Conservation (phyloP, 1,284 basidiomycete species). For the Ganoderma sp. region DNA sequence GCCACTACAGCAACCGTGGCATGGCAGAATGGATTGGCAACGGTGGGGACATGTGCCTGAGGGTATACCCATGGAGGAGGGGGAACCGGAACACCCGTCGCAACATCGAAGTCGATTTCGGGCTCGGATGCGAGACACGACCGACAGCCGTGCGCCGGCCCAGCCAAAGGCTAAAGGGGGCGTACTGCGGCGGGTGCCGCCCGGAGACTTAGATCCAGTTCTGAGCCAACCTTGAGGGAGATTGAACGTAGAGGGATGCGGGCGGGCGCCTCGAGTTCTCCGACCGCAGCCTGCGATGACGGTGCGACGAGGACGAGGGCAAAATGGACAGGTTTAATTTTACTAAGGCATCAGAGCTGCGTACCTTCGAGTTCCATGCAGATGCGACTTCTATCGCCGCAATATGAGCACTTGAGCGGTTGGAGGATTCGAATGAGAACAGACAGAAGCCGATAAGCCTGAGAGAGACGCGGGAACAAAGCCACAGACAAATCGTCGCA, state of each 20-base stretch:
- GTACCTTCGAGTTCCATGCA: conserved; percentile 6
- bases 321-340: not conserved
- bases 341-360: not conserved
- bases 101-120: not conserved
- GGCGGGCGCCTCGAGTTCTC: not conserved
- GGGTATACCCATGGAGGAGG: not conserved
- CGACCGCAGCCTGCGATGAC: not conserved
- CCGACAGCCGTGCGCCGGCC: not conserved
- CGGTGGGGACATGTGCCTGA: not conserved
- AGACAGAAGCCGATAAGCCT: conserved; percentile 1
- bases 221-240: not conserved
- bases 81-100: not conserved
- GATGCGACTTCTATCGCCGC: conserved; percentile 19
- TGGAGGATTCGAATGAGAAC: not conserved
- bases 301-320: not conserved
- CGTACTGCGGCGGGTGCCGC: not conserved
- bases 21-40: not conserved
- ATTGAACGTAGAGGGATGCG: not conserved
- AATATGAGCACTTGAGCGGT: conserved; percentile 5
- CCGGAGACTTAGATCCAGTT: not conserved
- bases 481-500: not conserved
- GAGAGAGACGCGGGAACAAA: not conserved
- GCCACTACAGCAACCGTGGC: not conserved
- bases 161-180: not conserved
- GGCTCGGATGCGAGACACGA: not conserved